Base-by-base conservation (phyloP, 1,284 basidiomycete genomes). In the Moesziomyces aphidis region DNA sequence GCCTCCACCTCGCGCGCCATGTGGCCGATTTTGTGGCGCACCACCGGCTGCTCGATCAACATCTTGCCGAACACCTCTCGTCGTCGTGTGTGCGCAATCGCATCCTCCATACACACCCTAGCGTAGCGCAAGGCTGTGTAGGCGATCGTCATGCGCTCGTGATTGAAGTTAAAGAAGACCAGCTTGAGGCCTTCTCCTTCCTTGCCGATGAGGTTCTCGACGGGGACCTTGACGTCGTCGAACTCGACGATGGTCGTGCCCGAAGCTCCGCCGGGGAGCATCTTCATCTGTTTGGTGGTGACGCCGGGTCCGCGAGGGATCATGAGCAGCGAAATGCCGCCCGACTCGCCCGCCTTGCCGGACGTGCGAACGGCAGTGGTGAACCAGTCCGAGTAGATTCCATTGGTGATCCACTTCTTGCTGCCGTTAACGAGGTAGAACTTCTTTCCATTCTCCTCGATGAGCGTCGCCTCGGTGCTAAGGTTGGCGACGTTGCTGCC, bases 391-490 rank as follows among this genome's bases (percentile, higher is more conserved):
- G 79, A 77, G 48, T 80, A 85, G 61, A 85, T 84, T 31, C 80
- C 79, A 51, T 79, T 71, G 15, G 83, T 85, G 69, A 84, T 85
- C 84, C 80, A 82, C 61, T 84, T 85, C 67, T 86, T 86, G 61
- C 43, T 55, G 6, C 85, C 85, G 44, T 83, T 85, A 62, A 86
- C 85, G 23, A 86, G 73, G 78, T 85, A 86, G 55, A 79, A 76
- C 76, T 82, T 78, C 13, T 69, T 61, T 10, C 71, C 71, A 23
- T 83, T 80, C 47, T 85, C 84, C 13, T 75, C 67, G 19, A 78
- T 77, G 60, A 80, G 77, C 47, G 56, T 73, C 3, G 85, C 85
- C 13, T 77, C 75, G 3, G 77, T 70, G 46, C 73, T 68, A 28
- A 85, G 55, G 54, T 83, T 83, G 44, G 84, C 83, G 5, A 86